These are phyloP conservation scores for Secale cereale DNA, from an alignment of 176 grass and related monocot species.

Conservation along the genomic window DNA sequence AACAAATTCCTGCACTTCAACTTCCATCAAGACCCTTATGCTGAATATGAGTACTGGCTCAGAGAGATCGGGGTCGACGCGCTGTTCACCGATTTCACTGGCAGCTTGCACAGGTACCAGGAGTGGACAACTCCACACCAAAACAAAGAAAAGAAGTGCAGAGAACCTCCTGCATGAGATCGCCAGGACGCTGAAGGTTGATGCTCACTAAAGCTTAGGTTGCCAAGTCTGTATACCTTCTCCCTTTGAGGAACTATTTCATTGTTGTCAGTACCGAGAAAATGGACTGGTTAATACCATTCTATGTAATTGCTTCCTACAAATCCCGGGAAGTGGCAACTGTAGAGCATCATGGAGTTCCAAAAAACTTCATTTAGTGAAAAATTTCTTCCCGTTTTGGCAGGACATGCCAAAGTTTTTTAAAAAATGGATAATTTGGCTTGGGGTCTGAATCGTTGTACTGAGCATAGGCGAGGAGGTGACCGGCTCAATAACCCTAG, in stretches of 20 bases:
- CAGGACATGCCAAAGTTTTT: too few relatives aligned
- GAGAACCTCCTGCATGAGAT: slow-evolving; percentile 50
- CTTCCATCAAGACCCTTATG: slow-evolving; percentile 80
- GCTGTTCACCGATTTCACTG: slow-evolving; percentile 71
- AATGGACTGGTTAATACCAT: not conserved
- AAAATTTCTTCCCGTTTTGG: too few relatives aligned
- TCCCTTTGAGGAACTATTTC: not conserved
- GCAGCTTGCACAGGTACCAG: slow-evolving; percentile 60
- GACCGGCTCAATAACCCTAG: too few relatives aligned
- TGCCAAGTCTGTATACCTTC: not conserved
- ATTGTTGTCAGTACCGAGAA: not conserved
- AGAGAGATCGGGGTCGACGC: slow-evolving; percentile 54
- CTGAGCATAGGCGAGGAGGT: too few relatives aligned
- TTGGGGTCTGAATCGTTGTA: too few relatives aligned
- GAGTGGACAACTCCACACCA: slow-evolving; percentile 41
- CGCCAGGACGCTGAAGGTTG: slow-evolving; percentile 33
- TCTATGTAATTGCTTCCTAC: not conserved
- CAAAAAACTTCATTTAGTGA: not conserved
- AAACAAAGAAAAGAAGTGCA: slow-evolving; percentile 36
- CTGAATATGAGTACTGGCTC: slow-evolving; percentile 73
- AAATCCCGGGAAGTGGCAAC: not conserved
- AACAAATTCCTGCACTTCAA: slow-evolving; percentile 59
- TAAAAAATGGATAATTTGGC: too few relatives aligned
- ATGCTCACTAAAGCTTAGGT: slow-evolving; percentile 17
- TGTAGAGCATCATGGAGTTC: not conserved